Conservation (phyloP, 2,329 filamentous ascomycete genomes). For the Colletotrichum cuscutae region DNA sequence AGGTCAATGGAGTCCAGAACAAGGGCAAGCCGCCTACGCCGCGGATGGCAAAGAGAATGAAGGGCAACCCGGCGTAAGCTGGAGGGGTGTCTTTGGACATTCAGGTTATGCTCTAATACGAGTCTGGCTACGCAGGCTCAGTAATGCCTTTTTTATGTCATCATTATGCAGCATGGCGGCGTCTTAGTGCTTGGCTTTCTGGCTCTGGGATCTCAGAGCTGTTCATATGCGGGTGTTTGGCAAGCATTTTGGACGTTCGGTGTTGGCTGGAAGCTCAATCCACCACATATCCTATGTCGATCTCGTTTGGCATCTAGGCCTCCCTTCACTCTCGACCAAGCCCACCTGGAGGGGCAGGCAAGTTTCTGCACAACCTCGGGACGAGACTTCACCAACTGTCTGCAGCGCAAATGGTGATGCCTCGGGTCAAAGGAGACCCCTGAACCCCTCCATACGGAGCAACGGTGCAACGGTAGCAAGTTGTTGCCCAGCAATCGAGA, state of each 20-base stretch:
- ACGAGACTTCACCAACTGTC: constrained; percentile 1
- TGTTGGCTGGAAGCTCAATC: constrained; percentile 22
- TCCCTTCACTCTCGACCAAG: background rate
- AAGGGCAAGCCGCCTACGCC: constrained; percentile 67
- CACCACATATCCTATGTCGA: constrained; percentile 3
- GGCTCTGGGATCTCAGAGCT: constrained; percentile 36
- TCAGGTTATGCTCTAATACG: constrained; percentile 27
- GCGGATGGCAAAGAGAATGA: constrained; percentile 64
- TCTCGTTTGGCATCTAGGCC: constrained; percentile 19
- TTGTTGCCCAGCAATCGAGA: constrained; percentile 10
- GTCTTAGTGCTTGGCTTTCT: constrained; percentile 41
- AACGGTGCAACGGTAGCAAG: background rate
- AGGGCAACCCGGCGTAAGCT: constrained; percentile 53
- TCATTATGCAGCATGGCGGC: constrained; percentile 51
- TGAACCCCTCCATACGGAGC: background rate
- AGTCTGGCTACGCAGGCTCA: constrained; percentile 9
- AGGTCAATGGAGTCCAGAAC: constrained; percentile 62
- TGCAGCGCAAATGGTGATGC: constrained; percentile 23
- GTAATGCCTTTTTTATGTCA: constrained; percentile 40
- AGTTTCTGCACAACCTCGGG: constrained; percentile 8
- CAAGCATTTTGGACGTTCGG: constrained; percentile 33
- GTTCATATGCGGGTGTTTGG: constrained; percentile 35
- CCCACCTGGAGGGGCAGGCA: constrained; percentile 8
- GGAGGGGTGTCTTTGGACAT: constrained; percentile 18
- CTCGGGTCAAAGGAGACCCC: background rate